Evolutionary conservation across 768 basidiomycete species (phyloP), one percentile per base, ranked within the genome.

Genomic region (Boletus fagicola): DNA sequence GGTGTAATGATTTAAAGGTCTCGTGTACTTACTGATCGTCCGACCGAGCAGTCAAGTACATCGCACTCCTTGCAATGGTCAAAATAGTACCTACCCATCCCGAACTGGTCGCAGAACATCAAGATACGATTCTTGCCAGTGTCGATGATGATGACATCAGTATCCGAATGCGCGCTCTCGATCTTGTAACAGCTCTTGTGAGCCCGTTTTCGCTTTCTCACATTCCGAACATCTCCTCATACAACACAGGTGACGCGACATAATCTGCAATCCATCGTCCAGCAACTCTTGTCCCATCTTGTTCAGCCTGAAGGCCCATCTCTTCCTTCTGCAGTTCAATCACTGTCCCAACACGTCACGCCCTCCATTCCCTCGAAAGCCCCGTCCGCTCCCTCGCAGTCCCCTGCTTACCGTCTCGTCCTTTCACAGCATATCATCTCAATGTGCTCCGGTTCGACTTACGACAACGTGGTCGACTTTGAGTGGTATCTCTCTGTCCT

Each of bases 401-500:
- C 92, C 0, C 80, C 91, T 0, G 86, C 91, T 2, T 98, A 98
- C 68, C 90, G 97, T 18, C 79, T 94, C 22, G 83, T 86, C 43
- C 82, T 98, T 33, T 81, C 91, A 10, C 85, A 89, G 61, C 81
- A 85, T 18, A 90, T 98, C 59, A 79, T 98, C n/a, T 75, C 78
- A n/a, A 90, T 98, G 64, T 88, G 92, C 56, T 89, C 92, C 2
- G 82, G 84, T 54, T 85, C 85, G 38, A 89, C 87, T 22, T 98
- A 96, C 69, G 86, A 87, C 51, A 89, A 94, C 65, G 80, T 99
- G 28, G 79, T 82, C 45, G 95, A 98, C 74, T 98, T 98, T 68
- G 92, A 98, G 68, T 99, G 97, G 96, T 97, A 94, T 71, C 80
- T 98, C 22, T 97, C 96, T 5, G 93, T 95, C 9, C 84, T 98